These are phyloP conservation scores for Trametes sanguinea DNA, from an alignment of 768 basidiomycete species.

Conservation along the genomic window DNA sequence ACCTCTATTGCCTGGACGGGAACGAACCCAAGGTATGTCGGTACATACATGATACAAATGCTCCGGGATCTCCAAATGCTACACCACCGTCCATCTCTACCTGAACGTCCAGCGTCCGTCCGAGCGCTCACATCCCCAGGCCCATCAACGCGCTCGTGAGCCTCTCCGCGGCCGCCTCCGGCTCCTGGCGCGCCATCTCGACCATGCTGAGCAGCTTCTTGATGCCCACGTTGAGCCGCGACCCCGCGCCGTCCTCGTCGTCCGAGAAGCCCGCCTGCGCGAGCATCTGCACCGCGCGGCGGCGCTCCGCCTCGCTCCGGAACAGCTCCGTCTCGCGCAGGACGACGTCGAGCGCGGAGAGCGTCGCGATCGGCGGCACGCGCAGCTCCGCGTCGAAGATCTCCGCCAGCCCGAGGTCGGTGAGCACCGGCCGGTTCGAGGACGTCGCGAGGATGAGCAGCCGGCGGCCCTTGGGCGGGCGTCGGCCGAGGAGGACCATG, in stretches of 20 bases:
- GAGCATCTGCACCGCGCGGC: constrained; percentile 64
- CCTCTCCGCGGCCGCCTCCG: constrained; percentile 75
- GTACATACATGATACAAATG: not conserved
- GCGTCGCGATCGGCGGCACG: constrained; percentile 77
- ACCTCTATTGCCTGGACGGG: too few relatives aligned
- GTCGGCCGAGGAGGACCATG: constrained; percentile 81
- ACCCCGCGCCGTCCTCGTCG: constrained; percentile 42
- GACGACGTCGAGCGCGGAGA: constrained; percentile 73
- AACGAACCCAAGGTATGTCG: constrained; percentile 2
- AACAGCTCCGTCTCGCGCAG: constrained; percentile 82
- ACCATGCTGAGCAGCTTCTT: constrained; percentile 90
- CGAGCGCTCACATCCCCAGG: constrained; percentile 38
- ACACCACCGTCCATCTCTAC: too few relatives aligned
- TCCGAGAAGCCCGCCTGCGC: constrained; percentile 73
- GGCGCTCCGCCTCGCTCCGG: constrained; percentile 51
- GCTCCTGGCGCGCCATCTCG: constrained; percentile 98
- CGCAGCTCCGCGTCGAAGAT: constrained; percentile 86
- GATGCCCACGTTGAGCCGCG: constrained; percentile 78
- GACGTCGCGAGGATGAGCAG: constrained; percentile 91
- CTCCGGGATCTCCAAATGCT: not conserved
- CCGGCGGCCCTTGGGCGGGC: constrained; percentile 94
- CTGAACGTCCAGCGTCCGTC: not conserved
- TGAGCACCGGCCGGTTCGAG: constrained; percentile 81
- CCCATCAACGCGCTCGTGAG: constrained; percentile 65
- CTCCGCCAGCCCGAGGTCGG: constrained; percentile 87